These are phyloP conservation scores for Schizosaccharomyces versatilis DNA, from an alignment of 1,139 yeast species.

Conservation along the genomic window DNA sequence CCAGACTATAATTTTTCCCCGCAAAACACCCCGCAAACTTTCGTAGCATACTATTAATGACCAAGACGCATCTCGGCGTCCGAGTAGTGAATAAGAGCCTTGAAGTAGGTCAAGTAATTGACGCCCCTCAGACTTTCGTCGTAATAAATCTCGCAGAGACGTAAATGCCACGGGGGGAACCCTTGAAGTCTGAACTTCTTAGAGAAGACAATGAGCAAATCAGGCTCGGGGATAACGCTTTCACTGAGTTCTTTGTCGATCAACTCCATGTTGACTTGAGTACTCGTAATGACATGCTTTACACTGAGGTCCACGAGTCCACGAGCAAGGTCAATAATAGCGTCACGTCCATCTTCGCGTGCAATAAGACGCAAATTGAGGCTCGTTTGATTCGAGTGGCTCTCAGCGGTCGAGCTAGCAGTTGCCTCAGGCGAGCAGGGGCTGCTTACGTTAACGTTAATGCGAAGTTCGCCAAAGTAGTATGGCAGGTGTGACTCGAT, in stretches of 20 bases:
- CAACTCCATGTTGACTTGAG: conserved; percentile 50
- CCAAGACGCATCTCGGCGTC: conserved; percentile 3
- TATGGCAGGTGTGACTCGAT: conserved; percentile 38
- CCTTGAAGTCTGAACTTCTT: conserved; percentile 75
- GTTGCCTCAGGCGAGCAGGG: conserved; percentile 8
- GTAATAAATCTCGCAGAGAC: conserved; percentile 54
- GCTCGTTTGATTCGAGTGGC: conserved; percentile 19
- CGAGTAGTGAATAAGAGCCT: conserved; percentile 1
- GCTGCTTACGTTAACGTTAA: background rate
- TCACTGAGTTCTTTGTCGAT: conserved; percentile 46
- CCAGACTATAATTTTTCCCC: too few species aligned
- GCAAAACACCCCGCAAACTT: too few species aligned
- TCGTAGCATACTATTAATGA: background rate
- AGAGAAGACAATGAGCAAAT: conserved; percentile 62
- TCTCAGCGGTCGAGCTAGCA: background rate
- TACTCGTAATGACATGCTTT: conserved; percentile 35
- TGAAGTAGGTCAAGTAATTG: background rate
- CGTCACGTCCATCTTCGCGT: conserved; percentile 66
- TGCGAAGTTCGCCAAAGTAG: conserved; percentile 48
- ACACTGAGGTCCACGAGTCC: conserved; percentile 62
- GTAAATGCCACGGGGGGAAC: conserved; percentile 93
- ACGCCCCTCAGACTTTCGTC: background rate
- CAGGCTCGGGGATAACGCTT: conserved; percentile 78
- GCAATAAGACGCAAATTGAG: conserved; percentile 48
- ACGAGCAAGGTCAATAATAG: conserved; percentile 68